These are phyloP conservation scores for Candida sp. DNA, from an alignment of 1,139 yeast species.

Conservation along the genomic window DNA sequence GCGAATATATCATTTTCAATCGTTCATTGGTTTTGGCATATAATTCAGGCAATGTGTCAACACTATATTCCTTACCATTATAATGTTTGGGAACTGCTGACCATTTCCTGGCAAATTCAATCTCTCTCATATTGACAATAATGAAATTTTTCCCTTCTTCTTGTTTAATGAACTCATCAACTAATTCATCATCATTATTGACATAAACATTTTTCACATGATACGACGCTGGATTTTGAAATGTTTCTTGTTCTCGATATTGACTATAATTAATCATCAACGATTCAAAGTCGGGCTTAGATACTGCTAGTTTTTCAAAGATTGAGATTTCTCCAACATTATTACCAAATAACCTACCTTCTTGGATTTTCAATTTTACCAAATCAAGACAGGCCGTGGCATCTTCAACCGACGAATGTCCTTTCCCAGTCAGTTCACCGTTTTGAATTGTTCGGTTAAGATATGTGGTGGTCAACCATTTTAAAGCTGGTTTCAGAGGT, in stretches of 20 bases:
- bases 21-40: conserved; percentile 36
- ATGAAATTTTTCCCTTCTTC: conserved; percentile 37
- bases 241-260: conserved; percentile 6
- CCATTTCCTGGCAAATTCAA: conserved; percentile 45
- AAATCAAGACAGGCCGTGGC: conserved; percentile 78
- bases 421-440: conserved; percentile 47
- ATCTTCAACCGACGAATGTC: conserved; percentile 90
- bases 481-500: conserved; percentile 75
- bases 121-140: conserved; percentile 55
- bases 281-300: conserved; percentile 27
- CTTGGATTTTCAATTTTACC: conserved; percentile 61
- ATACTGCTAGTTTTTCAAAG: conserved; percentile 20
- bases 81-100: conserved; percentile 11
- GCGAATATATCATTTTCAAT: conserved; percentile 45
- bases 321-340: conserved; percentile 34
- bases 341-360: conserved; percentile 66
- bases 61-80: conserved; percentile 18
- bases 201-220: conserved; percentile 33
- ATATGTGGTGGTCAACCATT: conserved; percentile 57
- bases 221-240: conserved; percentile 20
- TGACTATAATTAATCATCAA: conserved; percentile 35
- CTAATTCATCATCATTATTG: conserved; percentile 56
- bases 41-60: conserved; percentile 15
- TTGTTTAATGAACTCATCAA: conserved; percentile 34
- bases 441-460: conserved; percentile 60